Percentiles rank a stretch among this genome's conserved stretches.
Conservation (phyloP, 768 basidiomycete species). For the Boletales sp. region DNA sequence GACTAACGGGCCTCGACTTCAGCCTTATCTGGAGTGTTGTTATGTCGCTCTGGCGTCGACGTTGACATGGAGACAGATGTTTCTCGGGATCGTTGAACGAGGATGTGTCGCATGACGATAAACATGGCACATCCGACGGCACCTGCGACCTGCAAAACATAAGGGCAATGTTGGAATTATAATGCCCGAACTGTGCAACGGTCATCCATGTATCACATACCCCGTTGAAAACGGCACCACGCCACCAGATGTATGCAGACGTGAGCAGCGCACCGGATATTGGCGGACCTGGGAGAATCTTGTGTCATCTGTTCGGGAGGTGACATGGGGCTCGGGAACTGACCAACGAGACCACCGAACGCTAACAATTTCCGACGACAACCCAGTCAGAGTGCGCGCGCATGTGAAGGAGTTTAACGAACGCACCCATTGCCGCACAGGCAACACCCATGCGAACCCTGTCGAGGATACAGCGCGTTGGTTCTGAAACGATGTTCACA, state of each 20-base stretch:
- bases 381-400: neutral
- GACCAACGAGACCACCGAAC: slow-evolving; percentile 21
- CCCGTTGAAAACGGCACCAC: slow-evolving; percentile 52
- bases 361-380: slow-evolving; percentile 5
- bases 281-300: slow-evolving; percentile 41
- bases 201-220: slow-evolving; percentile 13
- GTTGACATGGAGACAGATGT: neutral
- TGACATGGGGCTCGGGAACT: no score
- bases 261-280: slow-evolving; percentile 57
- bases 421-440: slow-evolving; percentile 44
- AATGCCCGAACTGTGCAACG: no score
- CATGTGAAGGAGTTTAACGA: neutral
- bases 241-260: slow-evolving; percentile 53
- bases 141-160: slow-evolving; percentile 13
- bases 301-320: no score
- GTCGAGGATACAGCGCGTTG: neutral
- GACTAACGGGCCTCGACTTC: no score
- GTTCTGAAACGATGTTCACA: no score
- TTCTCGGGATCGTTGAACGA: slow-evolving; percentile 7
- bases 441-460: slow-evolving; percentile 47
- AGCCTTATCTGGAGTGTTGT: neutral
- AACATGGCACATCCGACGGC: slow-evolving; percentile 25
- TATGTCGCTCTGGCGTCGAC: neutral
- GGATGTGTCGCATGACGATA: slow-evolving; percentile 23
- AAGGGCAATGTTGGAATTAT: neutral